These are phyloP conservation scores for Globisporangium camurandrum DNA, from an alignment of 352 stramenopile species.

Conservation along the genomic window DNA sequence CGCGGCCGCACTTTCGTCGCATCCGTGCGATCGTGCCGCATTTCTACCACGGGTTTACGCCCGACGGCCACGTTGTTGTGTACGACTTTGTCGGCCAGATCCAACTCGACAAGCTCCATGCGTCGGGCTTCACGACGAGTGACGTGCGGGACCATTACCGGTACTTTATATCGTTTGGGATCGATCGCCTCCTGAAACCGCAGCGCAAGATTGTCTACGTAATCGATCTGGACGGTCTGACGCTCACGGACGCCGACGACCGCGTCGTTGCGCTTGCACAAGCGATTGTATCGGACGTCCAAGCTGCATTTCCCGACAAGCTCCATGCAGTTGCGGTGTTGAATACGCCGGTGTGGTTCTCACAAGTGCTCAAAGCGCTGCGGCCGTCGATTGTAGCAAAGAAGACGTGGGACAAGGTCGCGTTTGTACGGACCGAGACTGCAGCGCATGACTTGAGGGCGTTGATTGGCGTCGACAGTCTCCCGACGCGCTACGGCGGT, in stretches of 20 bases:
- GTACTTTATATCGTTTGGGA: conserved; percentile 68
- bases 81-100: conserved; percentile 77
- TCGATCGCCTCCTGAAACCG: conserved; percentile 57
- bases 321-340: conserved; percentile 52
- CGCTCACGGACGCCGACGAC: conserved; percentile 57
- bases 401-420: conserved; percentile 59
- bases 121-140: conserved; percentile 58
- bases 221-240: conserved; percentile 70
- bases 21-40: conserved; percentile 68
- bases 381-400: conserved; percentile 38
- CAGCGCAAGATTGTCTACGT: conserved; percentile 71
- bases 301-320: conserved; percentile 57
- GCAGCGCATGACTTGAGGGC: conserved; percentile 40
- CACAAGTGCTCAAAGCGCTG: conserved; percentile 61
- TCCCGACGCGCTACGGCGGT: conserved; percentile 65
- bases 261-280: conserved; percentile 55
- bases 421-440: conserved; percentile 39
- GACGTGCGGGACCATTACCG: conserved; percentile 70
- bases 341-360: conserved; percentile 76
- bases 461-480: conserved; percentile 58
- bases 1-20: conserved; percentile 62
- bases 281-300: conserved; percentile 43
- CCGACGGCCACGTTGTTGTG: conserved; percentile 54
- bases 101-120: conserved; percentile 65
- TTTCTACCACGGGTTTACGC: conserved; percentile 71